These are phyloP conservation scores for Parasitella parasitica DNA, from an alignment of 371 early-diverging fungal genomes.

Conservation along the genomic window DNA sequence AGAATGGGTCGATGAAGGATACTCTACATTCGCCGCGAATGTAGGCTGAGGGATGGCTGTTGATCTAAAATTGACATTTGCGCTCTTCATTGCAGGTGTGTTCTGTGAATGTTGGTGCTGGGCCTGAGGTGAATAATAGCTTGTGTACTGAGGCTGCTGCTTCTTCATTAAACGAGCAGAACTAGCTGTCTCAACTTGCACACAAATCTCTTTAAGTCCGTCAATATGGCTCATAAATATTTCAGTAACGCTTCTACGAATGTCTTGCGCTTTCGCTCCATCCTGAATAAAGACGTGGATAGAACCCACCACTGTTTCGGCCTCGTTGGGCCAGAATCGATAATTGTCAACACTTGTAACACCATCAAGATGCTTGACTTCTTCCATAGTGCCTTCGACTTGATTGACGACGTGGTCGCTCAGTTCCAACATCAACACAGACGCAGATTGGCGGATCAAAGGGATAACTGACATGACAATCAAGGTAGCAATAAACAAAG, in stretches of 20 bases:
- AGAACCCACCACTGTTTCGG: slow-evolving; percentile 58
- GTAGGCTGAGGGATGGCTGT: slow-evolving; percentile 20
- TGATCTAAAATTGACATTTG: slow-evolving; percentile 11
- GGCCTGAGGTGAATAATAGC: background rate
- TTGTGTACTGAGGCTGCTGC: slow-evolving; percentile 1
- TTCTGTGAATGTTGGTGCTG: background rate
- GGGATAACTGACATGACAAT: slow-evolving; percentile 88
- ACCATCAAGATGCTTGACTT: slow-evolving; percentile 47
- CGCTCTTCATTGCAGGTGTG: background rate
- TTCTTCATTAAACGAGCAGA: slow-evolving; percentile 19
- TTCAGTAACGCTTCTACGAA: slow-evolving; percentile 37
- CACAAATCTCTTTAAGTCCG: slow-evolving; percentile 50
- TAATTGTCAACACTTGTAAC: slow-evolving; percentile 44
- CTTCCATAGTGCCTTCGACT: slow-evolving; percentile 54
- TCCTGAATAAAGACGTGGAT: slow-evolving; percentile 53
- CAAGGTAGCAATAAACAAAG: slow-evolving; percentile 85
- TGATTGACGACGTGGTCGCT: slow-evolving; percentile 46
- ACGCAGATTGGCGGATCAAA: slow-evolving; percentile 71
- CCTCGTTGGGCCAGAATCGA: slow-evolving; percentile 66
- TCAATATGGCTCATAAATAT: slow-evolving; percentile 44
- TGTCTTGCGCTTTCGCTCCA: slow-evolving; percentile 27
- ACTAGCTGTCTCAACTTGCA: slow-evolving; percentile 42
- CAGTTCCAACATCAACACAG: slow-evolving; percentile 59
- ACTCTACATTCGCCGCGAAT: slow-evolving; percentile 1
- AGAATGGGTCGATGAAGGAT: background rate